Conservation (phyloP, 805 yeast species). For the Sugiyamaella smithiae region DNA sequence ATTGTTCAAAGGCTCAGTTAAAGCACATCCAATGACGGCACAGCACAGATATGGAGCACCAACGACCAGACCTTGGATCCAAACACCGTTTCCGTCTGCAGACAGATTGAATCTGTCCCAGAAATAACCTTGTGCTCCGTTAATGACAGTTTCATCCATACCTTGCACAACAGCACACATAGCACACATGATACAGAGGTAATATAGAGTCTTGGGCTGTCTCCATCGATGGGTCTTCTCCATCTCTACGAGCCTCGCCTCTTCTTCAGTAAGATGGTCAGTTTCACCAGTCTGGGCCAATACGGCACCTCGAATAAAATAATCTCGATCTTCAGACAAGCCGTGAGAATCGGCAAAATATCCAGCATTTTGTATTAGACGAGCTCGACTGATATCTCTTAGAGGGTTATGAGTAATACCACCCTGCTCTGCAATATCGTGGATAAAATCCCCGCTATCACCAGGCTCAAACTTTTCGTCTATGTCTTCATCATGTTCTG, state of each 20-base stretch:
- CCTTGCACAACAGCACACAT: slow-evolving; percentile 71
- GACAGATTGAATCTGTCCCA: slow-evolving; percentile 22
- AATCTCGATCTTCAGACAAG: slow-evolving; percentile 28
- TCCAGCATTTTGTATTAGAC: slow-evolving; percentile 20
- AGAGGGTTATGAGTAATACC: slow-evolving; percentile 27
- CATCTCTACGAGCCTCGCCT: slow-evolving; percentile 35
- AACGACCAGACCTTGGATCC: slow-evolving; percentile 58
- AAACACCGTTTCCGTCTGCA: slow-evolving; percentile 19
- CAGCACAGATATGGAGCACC: slow-evolving; percentile 66
- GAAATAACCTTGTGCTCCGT: slow-evolving; percentile 59
- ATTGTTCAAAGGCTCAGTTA: slow-evolving; percentile 51
- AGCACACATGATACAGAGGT: slow-evolving; percentile 57
- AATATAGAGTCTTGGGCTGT: slow-evolving; percentile 42
- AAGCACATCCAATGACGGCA: slow-evolving; percentile 54
- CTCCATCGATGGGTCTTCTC: slow-evolving; percentile 49
- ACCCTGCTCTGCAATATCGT: slow-evolving; percentile 22
- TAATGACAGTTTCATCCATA: slow-evolving; percentile 69
- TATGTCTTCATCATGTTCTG: slow-evolving; percentile 18
- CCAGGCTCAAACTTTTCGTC: slow-evolving; percentile 10
- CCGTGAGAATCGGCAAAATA: slow-evolving; percentile 29
- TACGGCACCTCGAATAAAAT: slow-evolving; percentile 49
- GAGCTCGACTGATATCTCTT: slow-evolving; percentile 20
- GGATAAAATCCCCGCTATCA: slow-evolving; percentile 13
- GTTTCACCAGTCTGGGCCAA: slow-evolving; percentile 52
- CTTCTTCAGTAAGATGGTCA: slow-evolving; percentile 35